These are phyloP conservation scores for Trichoderma aggressivum DNA, from an alignment of 2,329 filamentous ascomycete species.

Conservation along the genomic window DNA sequence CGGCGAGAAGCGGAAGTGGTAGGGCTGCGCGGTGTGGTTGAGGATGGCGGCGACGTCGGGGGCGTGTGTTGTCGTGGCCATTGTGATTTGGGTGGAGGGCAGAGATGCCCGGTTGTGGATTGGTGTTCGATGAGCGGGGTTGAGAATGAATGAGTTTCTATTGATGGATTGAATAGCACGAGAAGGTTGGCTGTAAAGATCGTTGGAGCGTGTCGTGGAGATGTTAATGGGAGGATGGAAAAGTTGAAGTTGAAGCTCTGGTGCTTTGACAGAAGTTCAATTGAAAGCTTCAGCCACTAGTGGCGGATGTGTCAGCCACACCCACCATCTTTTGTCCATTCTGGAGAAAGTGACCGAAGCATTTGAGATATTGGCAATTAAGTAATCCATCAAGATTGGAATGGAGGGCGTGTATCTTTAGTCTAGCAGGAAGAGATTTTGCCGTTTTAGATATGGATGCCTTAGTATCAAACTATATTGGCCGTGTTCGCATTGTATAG, in stretches of 20 bases:
- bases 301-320: slow-evolving; percentile 20
- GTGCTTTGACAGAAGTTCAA: background rate
- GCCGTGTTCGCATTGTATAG: background rate
- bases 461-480: background rate
- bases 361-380: background rate
- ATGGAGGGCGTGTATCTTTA: background rate
- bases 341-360: background rate
- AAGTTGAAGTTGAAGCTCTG: background rate
- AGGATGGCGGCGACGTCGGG: slow-evolving; percentile 48
- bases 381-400: background rate
- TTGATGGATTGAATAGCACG: background rate
- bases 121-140: background rate
- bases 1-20: slow-evolving; percentile 79
- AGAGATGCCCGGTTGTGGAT: background rate
- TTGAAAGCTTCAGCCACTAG: slow-evolving; percentile 18
- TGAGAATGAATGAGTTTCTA: background rate
- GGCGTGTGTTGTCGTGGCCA: slow-evolving; percentile 29
- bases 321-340: background rate
- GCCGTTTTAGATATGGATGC: background rate
- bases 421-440: background rate
- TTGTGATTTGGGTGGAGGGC: slow-evolving; percentile 21
- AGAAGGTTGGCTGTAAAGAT: background rate
- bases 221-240: background rate
- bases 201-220: background rate
- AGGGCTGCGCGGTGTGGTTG: slow-evolving; percentile 51